Conservation (phyloP, 1,284 basidiomycete species). For the Spongispora temasekensis region DNA sequence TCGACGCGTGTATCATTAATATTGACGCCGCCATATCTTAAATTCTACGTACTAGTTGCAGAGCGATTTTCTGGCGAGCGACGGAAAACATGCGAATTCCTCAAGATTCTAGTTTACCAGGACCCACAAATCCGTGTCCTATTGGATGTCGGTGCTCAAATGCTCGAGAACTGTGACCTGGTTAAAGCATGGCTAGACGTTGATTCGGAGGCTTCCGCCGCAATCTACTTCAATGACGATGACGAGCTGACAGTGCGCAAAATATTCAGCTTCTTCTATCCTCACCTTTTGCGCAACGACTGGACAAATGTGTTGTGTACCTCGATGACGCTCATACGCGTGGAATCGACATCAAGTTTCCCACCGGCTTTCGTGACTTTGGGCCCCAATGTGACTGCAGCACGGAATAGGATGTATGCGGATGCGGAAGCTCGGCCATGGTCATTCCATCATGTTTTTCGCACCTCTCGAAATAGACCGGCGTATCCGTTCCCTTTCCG, state of each 20-base stretch:
- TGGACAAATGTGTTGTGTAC: background rate
- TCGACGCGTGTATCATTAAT: too few species aligned
- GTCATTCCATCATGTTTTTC: background rate
- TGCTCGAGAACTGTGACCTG: background rate
- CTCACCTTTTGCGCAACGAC: background rate
- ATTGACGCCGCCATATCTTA: too few species aligned
- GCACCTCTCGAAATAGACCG: background rate
- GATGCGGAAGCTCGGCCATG: background rate
- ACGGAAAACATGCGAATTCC: background rate
- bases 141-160: background rate
- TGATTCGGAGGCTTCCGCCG: background rate
- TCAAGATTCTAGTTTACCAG: background rate
- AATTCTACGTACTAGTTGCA: too few species aligned
- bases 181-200: background rate
- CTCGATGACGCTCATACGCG: background rate
- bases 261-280: background rate
- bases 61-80: too few species aligned
- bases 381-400: background rate
- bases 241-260: background rate
- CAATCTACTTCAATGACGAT: background rate
- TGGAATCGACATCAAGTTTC: background rate
- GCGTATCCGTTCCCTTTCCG: background rate
- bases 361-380: background rate
- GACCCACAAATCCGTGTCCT: background rate
- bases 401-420: background rate